phyloP scores from a whole-genome alignment of 768 basidiomycete species.

The Lactifluus subvellereus region DNA sequence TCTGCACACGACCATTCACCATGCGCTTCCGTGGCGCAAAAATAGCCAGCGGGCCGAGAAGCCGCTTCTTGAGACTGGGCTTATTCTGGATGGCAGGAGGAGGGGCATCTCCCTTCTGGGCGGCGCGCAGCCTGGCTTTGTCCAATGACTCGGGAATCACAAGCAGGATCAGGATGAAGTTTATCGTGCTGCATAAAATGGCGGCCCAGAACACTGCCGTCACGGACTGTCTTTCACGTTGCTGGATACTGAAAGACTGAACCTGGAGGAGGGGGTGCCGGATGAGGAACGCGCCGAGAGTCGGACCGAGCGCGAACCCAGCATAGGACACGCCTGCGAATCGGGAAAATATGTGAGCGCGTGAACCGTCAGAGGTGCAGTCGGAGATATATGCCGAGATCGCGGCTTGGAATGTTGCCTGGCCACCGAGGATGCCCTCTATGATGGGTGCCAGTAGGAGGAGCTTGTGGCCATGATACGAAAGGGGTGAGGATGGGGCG shows the following conservation, averaged over 20 bases:
- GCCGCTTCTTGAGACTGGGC: conserved; percentile 31
- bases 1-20: conserved; percentile 35
- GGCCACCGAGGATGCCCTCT: conserved; percentile 79
- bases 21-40: conserved; percentile 54
- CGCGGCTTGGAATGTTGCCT: conserved; percentile 58
- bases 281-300: conserved; percentile 53
- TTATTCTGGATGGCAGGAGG: conserved; percentile 34
- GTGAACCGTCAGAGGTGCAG: conserved; percentile 79
- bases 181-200: conserved; percentile 40
- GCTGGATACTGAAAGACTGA: conserved; percentile 22
- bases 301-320: conserved; percentile 75
- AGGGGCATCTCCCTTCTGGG: conserved; percentile 42
- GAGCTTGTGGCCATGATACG: conserved; percentile 62
- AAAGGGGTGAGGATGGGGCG: conserved; percentile 50
- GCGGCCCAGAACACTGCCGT: conserved; percentile 52
- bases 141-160: conserved; percentile 45
- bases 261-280: conserved; percentile 36
- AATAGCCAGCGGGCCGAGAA: conserved; percentile 61
- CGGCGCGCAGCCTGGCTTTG: conserved; percentile 29
- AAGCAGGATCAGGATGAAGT: conserved; percentile 54
- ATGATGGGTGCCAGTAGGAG: conserved; percentile 72
- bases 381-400: conserved; percentile 65
- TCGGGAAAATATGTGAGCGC: conserved; percentile 52
- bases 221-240: conserved; percentile 34
- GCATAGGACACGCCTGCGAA: conserved; percentile 72